Base-by-base conservation (phyloP, 768 basidiomycete species). In the Termitomyces sp. region DNA sequence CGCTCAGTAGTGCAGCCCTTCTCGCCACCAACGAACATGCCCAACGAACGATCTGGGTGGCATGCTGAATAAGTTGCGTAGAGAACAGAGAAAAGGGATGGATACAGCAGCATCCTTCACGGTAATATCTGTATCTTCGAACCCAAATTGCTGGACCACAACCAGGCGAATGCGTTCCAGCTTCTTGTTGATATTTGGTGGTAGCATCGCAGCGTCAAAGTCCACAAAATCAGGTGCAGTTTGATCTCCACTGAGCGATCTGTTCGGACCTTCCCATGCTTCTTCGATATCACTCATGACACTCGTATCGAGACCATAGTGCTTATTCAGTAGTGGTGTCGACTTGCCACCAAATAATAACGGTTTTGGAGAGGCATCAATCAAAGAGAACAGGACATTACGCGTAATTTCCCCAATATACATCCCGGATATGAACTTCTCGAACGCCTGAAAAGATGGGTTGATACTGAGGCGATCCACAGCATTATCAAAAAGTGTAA, bases 341-440 rank as follows among this genome's bases (percentile, higher is more conserved):
- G 87, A 86, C 60, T 83, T 84, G 7, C 97, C 97, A 49, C 76
- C 73, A 72, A 99, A 97, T 23, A 98, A 77, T 29, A 93, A 65
- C 7, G 89, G 69, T 52, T 76, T 76, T 0, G 90, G 89, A 15
- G 82, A 72, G 5, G 88, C 85, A 61, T 93, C 91, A 59, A 96
- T 76, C 59, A 98, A 75, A 46, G 91, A 81, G 29, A 94, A 77
- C 50, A 98, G 77, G 62, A 96, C 74, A 65, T 91, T 90, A 36
- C 97, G 88, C 23, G 88, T 81, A 57, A 98, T 83, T 72, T 99
- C 97, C 53, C 97, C 97, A 36, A 98, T 83, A 70, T 99, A 99
- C 96, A 99, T 98, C 53, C 97, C 97, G 1, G 94, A 97, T 61
- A 99, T 89, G 74, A 97, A 93, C 76, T 98, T 99, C 71, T 99